Evolutionary conservation across 495 filamentous ascomycete genomes (phyloP).

Genomic region (Letharia lupina): DNA sequence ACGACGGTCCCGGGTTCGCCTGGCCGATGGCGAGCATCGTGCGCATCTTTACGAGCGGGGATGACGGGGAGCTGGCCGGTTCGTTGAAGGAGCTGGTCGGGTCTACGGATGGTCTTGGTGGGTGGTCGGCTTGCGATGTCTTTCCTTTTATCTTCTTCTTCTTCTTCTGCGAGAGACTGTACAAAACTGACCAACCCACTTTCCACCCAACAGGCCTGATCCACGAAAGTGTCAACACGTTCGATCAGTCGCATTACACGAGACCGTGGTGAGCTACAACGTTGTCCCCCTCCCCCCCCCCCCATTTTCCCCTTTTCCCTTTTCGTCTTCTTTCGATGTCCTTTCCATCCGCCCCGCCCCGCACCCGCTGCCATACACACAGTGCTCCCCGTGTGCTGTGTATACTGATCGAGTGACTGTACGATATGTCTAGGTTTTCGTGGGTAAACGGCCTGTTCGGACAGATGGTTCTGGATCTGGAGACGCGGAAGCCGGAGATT

Average conservation of each 20-base stretch:
- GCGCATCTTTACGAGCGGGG: slow-evolving; percentile 45
- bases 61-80: slow-evolving; percentile 43
- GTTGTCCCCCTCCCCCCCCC: no score
- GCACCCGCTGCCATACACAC: no score
- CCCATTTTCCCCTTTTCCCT: no score
- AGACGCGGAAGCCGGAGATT: slow-evolving; percentile 14
- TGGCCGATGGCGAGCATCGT: slow-evolving; percentile 55
- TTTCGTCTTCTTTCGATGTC: no score
- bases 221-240: slow-evolving; percentile 52
- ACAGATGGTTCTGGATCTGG: slow-evolving; percentile 52
- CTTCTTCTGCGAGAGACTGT: background rate
- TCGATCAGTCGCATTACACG: slow-evolving; percentile 44
- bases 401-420: no score
- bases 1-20: slow-evolving; percentile 45
- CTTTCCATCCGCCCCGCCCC: no score
- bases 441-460: slow-evolving; percentile 64
- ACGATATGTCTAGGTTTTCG: slow-evolving; percentile 40
- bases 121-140: background rate
- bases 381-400: no score
- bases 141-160: background rate
- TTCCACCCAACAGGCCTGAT: slow-evolving; percentile 35
- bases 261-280: slow-evolving; percentile 43
- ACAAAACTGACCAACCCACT: no score
- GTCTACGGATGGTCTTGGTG: slow-evolving; percentile 39
- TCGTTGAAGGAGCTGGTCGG: slow-evolving; percentile 39